phyloP scores from a whole-genome alignment of 2,329 filamentous ascomycete species.

The Xylariaceae sp. region DNA sequence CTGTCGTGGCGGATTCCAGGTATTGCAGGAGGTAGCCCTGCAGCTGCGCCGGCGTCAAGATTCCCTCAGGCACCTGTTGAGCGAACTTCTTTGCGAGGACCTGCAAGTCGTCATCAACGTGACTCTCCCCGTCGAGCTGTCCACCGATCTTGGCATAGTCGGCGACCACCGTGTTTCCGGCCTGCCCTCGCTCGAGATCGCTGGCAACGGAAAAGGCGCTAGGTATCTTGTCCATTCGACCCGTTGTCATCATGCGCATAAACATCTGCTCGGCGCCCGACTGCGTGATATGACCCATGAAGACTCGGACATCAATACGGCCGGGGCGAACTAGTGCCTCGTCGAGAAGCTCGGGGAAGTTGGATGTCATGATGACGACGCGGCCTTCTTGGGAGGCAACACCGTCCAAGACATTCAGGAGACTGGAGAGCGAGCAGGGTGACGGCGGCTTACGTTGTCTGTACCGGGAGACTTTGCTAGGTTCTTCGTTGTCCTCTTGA shows the following conservation, averaged over 20 bases:
- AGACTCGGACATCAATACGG: constrained; percentile 58
- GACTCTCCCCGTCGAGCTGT: not conserved
- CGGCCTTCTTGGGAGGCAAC: constrained; percentile 62
- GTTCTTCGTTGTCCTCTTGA: constrained; percentile 12
- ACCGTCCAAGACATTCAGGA: constrained; percentile 66
- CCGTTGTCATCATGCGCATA: constrained; percentile 38
- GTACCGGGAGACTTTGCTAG: constrained; percentile 1
- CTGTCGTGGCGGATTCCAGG: constrained; percentile 7
- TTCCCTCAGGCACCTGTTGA: constrained; percentile 42
- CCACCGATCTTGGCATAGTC: not conserved
- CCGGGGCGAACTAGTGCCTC: constrained; percentile 60
- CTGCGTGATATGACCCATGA: constrained; percentile 47
- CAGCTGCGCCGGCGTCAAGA: constrained; percentile 45
- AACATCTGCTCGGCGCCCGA: constrained; percentile 43
- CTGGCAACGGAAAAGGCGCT: constrained; percentile 3
- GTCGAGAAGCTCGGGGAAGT: constrained; percentile 59
- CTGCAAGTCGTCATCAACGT: constrained; percentile 26
- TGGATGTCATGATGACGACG: constrained; percentile 70
- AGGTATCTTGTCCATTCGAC: constrained; percentile 24
- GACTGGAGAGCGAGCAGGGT: constrained; percentile 51
- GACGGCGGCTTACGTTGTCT: not conserved
- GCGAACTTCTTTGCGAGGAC: constrained; percentile 51
- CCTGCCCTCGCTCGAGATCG: not conserved
- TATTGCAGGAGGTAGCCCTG: constrained; percentile 45
- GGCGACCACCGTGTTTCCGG: no score